Evolutionary conservation across 2,329 filamentous ascomycete species (phyloP), one percentile per base, ranked within the genome.

Genomic region (Scedosporium minutisporum): DNA sequence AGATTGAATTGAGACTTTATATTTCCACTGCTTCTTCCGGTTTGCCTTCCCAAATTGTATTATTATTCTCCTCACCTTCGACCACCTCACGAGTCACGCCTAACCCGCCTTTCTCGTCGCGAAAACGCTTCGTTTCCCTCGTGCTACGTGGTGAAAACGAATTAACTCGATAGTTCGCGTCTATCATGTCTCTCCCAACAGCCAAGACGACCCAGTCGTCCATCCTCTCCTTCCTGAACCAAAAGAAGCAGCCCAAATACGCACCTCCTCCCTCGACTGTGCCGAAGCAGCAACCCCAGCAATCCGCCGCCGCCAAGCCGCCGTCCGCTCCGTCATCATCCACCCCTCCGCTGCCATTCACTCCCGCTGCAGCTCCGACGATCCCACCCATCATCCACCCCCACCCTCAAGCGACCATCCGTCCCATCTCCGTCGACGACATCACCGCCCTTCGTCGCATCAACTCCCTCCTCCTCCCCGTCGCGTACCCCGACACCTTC

Each of bases 401-500:
- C 67, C 70, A 79, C 72, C 73, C 72, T 14, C 77, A 82, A 70
- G 83, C 83, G 21, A 72, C 74, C 63, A 83, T 88, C 69, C 78
- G 80, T 5, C 75, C 76, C 61, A 74, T 87, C 61, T 73, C 75
- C 1, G 72, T 77, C 55, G 69, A 74, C 57, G 83, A 88, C 72
- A 73, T 87, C 63, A 75, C 81, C 63, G 78, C 83, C 55, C 77
- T 89, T 5, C 83, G 83, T 46, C 82, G 85, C 67, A 86, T 89
- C 72, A 87, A 87, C 72, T 76, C 82, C 55, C 80, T 88, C 60
- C 80, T 88, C 61, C 82, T 89, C 1, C 84, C 82, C 59, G 82
- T 88, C 64, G 76, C 77, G 71, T 89, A 88, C 71, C 80, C 83
- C 3, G 85, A 88, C 70, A 77, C 78, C 58, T 88, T 88, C 75